Evolutionary conservation across 108 stramenopile genomes (phyloP).

Genomic region (Nitzschia sp.): DNA sequence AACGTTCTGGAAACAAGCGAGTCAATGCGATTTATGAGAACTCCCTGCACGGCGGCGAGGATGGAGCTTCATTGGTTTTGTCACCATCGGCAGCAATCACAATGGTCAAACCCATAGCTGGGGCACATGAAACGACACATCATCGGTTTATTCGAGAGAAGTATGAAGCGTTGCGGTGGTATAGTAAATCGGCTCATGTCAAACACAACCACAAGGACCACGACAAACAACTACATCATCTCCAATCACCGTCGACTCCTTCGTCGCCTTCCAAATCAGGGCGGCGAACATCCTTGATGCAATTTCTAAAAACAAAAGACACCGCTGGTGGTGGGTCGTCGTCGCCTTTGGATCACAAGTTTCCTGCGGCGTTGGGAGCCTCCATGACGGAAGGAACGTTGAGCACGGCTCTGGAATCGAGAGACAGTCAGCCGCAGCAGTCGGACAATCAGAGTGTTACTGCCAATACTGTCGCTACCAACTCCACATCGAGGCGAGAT

Average conservation of each 20-base stretch:
- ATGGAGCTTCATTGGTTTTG: too few relatives aligned
- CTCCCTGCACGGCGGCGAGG: slow-evolving; percentile 36
- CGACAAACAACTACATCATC: too few relatives aligned
- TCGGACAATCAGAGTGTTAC: too few relatives aligned
- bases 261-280: background rate
- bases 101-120: slow-evolving; percentile 32
- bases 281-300: slow-evolving; percentile 4
- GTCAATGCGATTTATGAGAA: slow-evolving; percentile 72
- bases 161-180: slow-evolving; percentile 24
- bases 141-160: slow-evolving; percentile 27
- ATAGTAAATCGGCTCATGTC: slow-evolving; percentile 20
- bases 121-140: slow-evolving; percentile 14
- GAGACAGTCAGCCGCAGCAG: background rate
- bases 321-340: too few relatives aligned
- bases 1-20: slow-evolving; percentile 65
- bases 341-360: too few relatives aligned
- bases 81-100: background rate
- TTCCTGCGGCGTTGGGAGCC: background rate
- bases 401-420: too few relatives aligned
- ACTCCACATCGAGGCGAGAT: too few relatives aligned
- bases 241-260: background rate
- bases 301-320: slow-evolving; percentile 3
- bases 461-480: too few relatives aligned
- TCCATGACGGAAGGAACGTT: slow-evolving; percentile 7
- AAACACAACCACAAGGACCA: background rate